phyloP scores from a whole-genome alignment of 2,329 filamentous ascomycete species.

The Dothideomycetes sp. region DNA sequence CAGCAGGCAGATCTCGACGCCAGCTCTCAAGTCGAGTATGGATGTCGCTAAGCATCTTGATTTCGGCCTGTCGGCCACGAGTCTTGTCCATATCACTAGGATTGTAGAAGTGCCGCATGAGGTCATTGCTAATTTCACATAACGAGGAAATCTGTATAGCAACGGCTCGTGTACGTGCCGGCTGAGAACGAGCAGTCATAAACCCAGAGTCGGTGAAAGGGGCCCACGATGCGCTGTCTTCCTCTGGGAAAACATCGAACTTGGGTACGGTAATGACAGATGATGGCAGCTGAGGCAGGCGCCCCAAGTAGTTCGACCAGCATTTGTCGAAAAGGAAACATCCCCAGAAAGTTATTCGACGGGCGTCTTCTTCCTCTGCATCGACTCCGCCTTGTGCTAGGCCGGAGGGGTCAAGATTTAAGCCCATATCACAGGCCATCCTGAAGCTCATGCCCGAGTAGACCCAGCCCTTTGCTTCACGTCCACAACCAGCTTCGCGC shows the following conservation, averaged over 20 bases:
- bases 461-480: conserved; percentile 94
- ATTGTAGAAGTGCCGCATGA: conserved; percentile 86
- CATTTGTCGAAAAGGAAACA: conserved; percentile 98
- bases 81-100: conserved; percentile 46
- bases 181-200: conserved; percentile 62
- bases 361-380: conserved; percentile 79
- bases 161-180: conserved; percentile 72
- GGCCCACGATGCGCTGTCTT: conserved; percentile 78
- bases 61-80: conserved; percentile 67
- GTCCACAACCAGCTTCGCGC: conserved; percentile 83
- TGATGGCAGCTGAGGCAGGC: conserved; percentile 75
- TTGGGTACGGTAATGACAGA: conserved; percentile 76
- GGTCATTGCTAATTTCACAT: conserved; percentile 87
- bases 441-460: conserved; percentile 98
- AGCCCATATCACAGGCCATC: conserved; percentile 88
- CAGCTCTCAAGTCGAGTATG: conserved; percentile 85
- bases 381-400: conserved; percentile 53
- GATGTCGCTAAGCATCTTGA: conserved; percentile 87
- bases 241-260: conserved; percentile 80
- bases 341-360: conserved; percentile 92
- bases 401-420: conserved; percentile 72
- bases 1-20: conserved; percentile 72
- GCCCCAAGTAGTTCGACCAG: conserved; percentile 94
- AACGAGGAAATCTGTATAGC: conserved; percentile 73
- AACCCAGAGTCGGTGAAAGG: conserved; percentile 81